Base-by-base conservation (phyloP, 1,284 basidiomycete species). In the Trametes hirsuta region DNA sequence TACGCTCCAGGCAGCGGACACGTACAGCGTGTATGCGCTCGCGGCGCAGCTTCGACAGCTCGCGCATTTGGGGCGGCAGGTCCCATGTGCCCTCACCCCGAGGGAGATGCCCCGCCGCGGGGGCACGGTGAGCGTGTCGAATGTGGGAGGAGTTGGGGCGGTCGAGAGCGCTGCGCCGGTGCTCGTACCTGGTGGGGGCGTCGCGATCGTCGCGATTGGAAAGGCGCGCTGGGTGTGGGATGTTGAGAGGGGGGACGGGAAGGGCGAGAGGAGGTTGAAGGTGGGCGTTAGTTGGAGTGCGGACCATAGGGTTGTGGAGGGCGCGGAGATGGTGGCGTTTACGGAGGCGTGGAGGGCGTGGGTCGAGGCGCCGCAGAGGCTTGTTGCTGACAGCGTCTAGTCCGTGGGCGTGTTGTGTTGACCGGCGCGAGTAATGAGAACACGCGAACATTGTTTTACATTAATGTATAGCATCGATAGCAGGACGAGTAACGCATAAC, bases 301-400 rank as follows among this genome's bases (percentile, higher is more conserved):
- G 35, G 95, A 97, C 73, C 95, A 97, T 78, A 78, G 95, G 18
- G 87, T 97, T 6, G 88, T 97, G 8, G 95, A 97, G 73, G 95
- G 95, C 6, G 95, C 94, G 0, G 95, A 97, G 77, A 74, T 97
- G 62, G 94, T 94, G 47, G 89, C 90, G 56, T 94, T 97, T 73
- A 91, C 95, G 51, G 93, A 96, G 76, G 82, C 83, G 46, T 97
- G 95, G 94, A 89, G 95, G 68, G 79, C 76, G 21, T 94, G 88
- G 77, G 88, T 96, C 34, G 94, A 97, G 77, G 75, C 80, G 22
- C 95, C 95, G 1, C 86, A 84, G 74, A 79, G 89, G 69, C 71
- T 94, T 66, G 81, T 94, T 65, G 90, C 78, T 2, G 84, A 88
- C 55, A 81, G 83, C 3, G 73, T 88, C 24, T 88, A 69, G 77